These are phyloP conservation scores for Strobilomyces confusus DNA, from an alignment of 768 basidiomycete genomes.

Conservation along the genomic window DNA sequence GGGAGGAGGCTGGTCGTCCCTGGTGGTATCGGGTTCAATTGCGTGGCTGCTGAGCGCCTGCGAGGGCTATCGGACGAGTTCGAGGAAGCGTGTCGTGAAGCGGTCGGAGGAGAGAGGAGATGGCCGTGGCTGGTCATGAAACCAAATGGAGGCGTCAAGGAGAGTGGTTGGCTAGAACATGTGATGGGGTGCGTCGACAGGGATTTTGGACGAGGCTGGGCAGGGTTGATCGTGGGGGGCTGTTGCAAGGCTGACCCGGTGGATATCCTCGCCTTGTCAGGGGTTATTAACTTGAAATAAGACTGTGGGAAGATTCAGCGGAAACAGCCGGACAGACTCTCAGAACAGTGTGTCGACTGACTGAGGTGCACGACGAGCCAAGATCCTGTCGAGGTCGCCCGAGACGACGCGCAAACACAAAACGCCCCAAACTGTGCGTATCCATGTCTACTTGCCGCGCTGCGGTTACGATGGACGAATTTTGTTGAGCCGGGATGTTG, in stretches of 20 bases:
- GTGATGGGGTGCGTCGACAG: constrained; percentile 26
- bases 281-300: constrained; percentile 8
- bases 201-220: constrained; percentile 34
- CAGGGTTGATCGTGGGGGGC: constrained; percentile 58
- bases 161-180: constrained; percentile 34
- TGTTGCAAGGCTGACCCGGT: constrained; percentile 62
- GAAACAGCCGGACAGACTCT: constrained; percentile 23
- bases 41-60: constrained; percentile 51
- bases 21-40: constrained; percentile 70
- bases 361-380: constrained; percentile 17
- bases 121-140: constrained; percentile 61
- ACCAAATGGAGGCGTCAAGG: constrained; percentile 55
- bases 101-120: constrained; percentile 5
- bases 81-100: constrained; percentile 16
- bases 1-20: constrained; percentile 33
- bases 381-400: constrained; percentile 37
- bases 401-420: constrained; percentile 38
- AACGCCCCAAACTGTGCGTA: constrained; percentile 39
- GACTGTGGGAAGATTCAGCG: constrained; percentile 19
- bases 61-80: constrained; percentile 38
- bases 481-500: constrained; percentile 17
- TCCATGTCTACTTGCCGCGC: neutral
- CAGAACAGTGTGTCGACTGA: constrained; percentile 5
- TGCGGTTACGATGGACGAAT: constrained; percentile 7
- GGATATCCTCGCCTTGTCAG: constrained; percentile 40